Evolutionary conservation across 345 rosid genomes (phyloP).

Genomic region (Boechera divaricarpa): DNA sequence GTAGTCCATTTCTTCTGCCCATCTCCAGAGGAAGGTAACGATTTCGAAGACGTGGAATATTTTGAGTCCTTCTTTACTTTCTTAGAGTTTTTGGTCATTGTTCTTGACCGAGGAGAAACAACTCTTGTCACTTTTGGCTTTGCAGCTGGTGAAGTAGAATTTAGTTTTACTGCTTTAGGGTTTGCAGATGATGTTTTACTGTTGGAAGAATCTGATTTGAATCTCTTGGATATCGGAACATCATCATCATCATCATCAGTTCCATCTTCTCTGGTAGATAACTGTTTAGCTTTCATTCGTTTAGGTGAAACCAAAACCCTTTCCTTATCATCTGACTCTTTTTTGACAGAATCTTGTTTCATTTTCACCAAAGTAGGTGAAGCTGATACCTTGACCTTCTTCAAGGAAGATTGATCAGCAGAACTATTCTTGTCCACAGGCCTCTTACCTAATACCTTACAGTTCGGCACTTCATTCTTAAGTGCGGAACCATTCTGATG

Average conservation of each 20-base stretch:
- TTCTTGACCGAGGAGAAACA: slow-evolving; percentile 62
- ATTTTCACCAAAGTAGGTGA: slow-evolving; percentile 50
- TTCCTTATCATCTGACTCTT: slow-evolving; percentile 45
- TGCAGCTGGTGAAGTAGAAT: slow-evolving; percentile 49
- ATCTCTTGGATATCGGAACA: slow-evolving; percentile 76
- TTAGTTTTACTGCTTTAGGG: slow-evolving; percentile 57
- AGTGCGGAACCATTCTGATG: slow-evolving; percentile 69
- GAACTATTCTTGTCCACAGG: slow-evolving; percentile 64
- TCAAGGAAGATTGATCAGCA: slow-evolving; percentile 55
- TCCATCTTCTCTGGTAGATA: slow-evolving; percentile 45
- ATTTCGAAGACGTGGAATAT: slow-evolving; percentile 71
- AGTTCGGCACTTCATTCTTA: slow-evolving; percentile 55
- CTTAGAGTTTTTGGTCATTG: slow-evolving; percentile 57
- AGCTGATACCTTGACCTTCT: slow-evolving; percentile 71
- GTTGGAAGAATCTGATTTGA: slow-evolving; percentile 55
- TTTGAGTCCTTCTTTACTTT: slow-evolving; percentile 62
- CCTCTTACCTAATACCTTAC: slow-evolving; percentile 62
- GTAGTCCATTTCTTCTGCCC: slow-evolving; percentile 99
- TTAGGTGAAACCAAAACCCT: slow-evolving; percentile 34
- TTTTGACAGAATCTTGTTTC: slow-evolving; percentile 61
- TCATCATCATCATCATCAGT: slow-evolving; percentile 78
- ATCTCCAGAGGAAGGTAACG: slow-evolving; percentile 77
- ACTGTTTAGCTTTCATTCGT: slow-evolving; percentile 33
- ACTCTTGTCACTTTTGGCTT: slow-evolving; percentile 61
- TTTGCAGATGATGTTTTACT: slow-evolving; percentile 57